Percentiles rank a stretch among this genome's conserved stretches.
Conservation (phyloP, 306 rosid species). For the Fragaria nilgerrensis region DNA sequence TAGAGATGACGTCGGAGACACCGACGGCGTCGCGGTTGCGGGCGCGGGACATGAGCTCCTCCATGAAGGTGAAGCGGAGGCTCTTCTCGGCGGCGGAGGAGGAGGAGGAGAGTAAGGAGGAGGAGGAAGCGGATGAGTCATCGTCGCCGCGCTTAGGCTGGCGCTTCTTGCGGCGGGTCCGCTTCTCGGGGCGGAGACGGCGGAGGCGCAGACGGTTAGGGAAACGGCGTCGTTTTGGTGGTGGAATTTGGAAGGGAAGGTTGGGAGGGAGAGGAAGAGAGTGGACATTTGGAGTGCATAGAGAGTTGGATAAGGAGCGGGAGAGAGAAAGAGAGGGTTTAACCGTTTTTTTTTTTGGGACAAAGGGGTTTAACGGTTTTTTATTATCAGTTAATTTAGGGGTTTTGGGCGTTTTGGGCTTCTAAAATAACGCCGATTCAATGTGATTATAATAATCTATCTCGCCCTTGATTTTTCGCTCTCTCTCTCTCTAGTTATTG, state of each 20-base stretch:
- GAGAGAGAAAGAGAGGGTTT: not conserved
- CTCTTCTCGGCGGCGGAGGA: slow-evolving; percentile 49
- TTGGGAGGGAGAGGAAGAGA: slow-evolving; percentile 17
- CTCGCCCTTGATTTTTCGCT: not conserved
- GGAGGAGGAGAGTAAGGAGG: slow-evolving; percentile 6
- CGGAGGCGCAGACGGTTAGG: slow-evolving; percentile 39
- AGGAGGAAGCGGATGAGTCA: slow-evolving; percentile 18
- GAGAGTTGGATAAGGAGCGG: slow-evolving; percentile 25
- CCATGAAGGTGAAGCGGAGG: slow-evolving; percentile 92
- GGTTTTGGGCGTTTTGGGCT: too few relatives aligned
- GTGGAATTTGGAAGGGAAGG: slow-evolving; percentile 18
- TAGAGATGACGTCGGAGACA: slow-evolving; percentile 71
- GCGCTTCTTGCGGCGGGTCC: slow-evolving; percentile 53
- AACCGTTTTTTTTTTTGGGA: not conserved
- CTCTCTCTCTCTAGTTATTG: not conserved
- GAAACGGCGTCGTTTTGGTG: slow-evolving; percentile 19
- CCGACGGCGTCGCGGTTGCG: slow-evolving; percentile 61
- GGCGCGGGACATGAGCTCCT: slow-evolving; percentile 88
- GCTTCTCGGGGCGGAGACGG: slow-evolving; percentile 62
- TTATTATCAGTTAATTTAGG: too few relatives aligned
- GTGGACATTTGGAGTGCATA: slow-evolving; percentile 24
- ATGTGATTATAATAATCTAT: not conserved
- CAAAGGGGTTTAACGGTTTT: too few relatives aligned
- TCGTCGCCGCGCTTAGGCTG: slow-evolving; percentile 51
- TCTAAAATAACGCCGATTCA: too few relatives aligned